Percentiles rank a stretch among this genome's conserved stretches.
Conservation (phyloP, 2,329 filamentous ascomycete species). For the Eutypella sp. region DNA sequence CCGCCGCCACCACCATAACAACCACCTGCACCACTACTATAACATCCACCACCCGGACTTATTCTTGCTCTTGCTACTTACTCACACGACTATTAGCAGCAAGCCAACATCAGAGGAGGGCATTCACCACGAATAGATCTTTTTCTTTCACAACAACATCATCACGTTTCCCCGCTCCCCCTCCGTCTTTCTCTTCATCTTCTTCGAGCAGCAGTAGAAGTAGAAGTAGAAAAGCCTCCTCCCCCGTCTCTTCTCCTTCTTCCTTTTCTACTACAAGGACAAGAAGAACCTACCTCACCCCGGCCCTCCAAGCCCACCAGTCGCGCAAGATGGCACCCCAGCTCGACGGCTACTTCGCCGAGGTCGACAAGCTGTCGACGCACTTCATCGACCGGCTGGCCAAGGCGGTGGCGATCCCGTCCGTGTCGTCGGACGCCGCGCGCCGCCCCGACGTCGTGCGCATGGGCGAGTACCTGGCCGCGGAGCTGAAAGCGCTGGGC, state of each 20-base stretch:
- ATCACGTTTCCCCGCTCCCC: background rate
- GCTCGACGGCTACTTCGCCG: conserved; percentile 86
- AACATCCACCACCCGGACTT: background rate
- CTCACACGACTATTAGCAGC: background rate
- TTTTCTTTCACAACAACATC: background rate
- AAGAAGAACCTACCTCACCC: conserved; percentile 44
- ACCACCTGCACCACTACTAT: background rate
- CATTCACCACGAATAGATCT: background rate
- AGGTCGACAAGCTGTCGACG: conserved; percentile 76
- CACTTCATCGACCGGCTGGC: conserved; percentile 86
- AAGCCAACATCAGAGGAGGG: background rate
- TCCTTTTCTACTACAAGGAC: conserved; percentile 8
- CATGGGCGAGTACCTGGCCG: conserved; percentile 89
- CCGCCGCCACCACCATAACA: background rate
- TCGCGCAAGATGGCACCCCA: conserved; percentile 79
- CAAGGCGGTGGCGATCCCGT: conserved; percentile 93
- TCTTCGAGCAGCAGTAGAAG: background rate
- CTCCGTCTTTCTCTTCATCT: background rate
- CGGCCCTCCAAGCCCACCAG: conserved; percentile 52
- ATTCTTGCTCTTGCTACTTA: too few relatives aligned
- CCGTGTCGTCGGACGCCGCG: conserved; percentile 84
- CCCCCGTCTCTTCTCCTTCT: conserved; percentile 1
- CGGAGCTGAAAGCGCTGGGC: conserved; percentile 77
- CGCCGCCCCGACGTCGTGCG: conserved; percentile 87
- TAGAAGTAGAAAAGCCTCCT: background rate